phyloP scores from a whole-genome alignment of 2,329 filamentous ascomycete species.

The Pestalotiopsis sp. region DNA sequence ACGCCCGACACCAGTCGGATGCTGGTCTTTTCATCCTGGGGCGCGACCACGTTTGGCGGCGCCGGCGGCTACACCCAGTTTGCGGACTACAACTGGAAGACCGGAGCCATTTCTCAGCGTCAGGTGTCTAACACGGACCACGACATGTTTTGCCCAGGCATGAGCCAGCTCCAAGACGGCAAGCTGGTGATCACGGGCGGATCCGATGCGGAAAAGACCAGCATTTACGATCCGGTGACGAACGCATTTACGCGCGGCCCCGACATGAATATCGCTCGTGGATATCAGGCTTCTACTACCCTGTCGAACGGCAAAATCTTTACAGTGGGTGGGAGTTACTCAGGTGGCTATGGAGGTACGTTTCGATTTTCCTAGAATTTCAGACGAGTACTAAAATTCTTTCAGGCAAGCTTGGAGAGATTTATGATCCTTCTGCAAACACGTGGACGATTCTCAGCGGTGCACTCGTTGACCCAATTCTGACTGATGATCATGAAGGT shows the following conservation, averaged over 20 bases:
- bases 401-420: conserved; percentile 47
- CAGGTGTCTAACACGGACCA: conserved; percentile 34
- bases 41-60: conserved; percentile 2
- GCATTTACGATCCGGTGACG: conserved; percentile 36
- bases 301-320: conserved; percentile 49
- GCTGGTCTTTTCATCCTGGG: conserved; percentile 16
- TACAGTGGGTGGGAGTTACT: conserved; percentile 53
- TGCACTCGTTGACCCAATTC: conserved; percentile 40
- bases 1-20: conserved; percentile 25
- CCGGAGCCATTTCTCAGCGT: conserved; percentile 17
- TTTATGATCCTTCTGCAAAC: conserved; percentile 40
- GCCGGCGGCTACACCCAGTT: conserved; percentile 19
- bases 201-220: conserved; percentile 40
- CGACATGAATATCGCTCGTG: conserved; percentile 39
- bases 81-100: conserved; percentile 25
- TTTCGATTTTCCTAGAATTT: too few species aligned
- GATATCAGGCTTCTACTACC: conserved; percentile 46
- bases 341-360: conserved; percentile 37
- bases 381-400: background rate
- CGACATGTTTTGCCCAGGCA: conserved; percentile 53
- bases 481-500: conserved; percentile 34
- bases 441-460: conserved; percentile 41
- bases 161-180: conserved; percentile 41
- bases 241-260: conserved; percentile 32
- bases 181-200: conserved; percentile 49